Conservation (phyloP, 441 rosid species). For the Syzygium malaccense region DNA sequence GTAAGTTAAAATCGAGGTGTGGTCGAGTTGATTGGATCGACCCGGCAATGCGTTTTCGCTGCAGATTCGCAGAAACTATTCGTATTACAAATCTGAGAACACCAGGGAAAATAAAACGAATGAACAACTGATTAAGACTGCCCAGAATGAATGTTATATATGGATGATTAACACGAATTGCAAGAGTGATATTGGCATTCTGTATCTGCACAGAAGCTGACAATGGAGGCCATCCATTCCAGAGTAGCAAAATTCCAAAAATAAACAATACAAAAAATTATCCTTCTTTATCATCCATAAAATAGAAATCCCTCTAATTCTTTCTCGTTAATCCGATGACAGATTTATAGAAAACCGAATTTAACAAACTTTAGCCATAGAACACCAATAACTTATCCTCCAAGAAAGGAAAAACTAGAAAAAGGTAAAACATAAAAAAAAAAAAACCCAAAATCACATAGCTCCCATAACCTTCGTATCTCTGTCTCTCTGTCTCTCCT, state of each 20-base stretch:
- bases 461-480: neutral
- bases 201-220: neutral
- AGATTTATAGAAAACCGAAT: neutral
- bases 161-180: neutral
- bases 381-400: neutral
- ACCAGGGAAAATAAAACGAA: neutral
- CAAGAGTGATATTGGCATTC: neutral
- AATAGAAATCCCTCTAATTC: neutral
- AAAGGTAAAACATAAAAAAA: neutral
- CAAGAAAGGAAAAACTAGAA: neutral
- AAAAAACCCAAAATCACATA: neutral
- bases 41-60: neutral
- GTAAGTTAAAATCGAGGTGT: rapidly evolving
- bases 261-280: no score
- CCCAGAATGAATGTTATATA: neutral
- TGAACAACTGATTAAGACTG: neutral
- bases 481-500: neutral
- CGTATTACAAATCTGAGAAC: neutral
- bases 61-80: neutral
- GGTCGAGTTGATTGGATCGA: neutral
- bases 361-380: neutral
- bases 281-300: neutral
- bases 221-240: neutral
- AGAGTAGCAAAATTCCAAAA: neutral
- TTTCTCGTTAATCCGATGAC: neutral